Evolutionary conservation across 2,329 filamentous ascomycete species (phyloP).

Genomic region (Cladosporium sp.): DNA sequence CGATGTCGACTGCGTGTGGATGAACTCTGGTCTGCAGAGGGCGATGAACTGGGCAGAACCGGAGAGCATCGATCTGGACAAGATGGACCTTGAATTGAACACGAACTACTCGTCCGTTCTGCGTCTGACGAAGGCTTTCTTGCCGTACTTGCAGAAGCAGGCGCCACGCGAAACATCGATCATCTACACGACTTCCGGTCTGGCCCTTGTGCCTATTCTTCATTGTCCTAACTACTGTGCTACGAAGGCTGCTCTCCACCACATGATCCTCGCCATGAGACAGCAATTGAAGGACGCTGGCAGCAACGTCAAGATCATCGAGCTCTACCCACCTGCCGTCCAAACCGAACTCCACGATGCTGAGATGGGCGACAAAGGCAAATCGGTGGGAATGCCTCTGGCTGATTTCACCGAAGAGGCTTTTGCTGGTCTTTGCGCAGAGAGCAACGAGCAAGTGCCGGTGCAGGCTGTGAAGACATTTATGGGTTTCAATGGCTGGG

Average conservation of each 20-base stretch:
- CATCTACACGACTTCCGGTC: constrained; percentile 52
- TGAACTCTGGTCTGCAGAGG: constrained; percentile 57
- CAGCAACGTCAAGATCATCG: constrained; percentile 54
- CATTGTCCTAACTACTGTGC: constrained; percentile 56
- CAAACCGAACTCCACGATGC: constrained; percentile 59
- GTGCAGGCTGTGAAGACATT: constrained; percentile 49
- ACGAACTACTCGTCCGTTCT: constrained; percentile 55
- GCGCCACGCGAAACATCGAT: constrained; percentile 42
- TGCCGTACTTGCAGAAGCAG: constrained; percentile 51
- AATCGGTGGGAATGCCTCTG: constrained; percentile 56
- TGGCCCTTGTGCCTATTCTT: constrained; percentile 52
- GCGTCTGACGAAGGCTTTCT: constrained; percentile 51
- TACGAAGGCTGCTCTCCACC: constrained; percentile 57
- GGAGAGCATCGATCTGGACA: constrained; percentile 46
- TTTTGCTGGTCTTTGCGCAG: constrained; percentile 45
- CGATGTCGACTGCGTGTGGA: constrained; percentile 54
- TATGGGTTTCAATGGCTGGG: constrained; percentile 44
- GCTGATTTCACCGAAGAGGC: constrained; percentile 53
- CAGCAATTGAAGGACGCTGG: constrained; percentile 50
- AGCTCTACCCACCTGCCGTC: constrained; percentile 57
- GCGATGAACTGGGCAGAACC: constrained; percentile 52
- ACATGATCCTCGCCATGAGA: constrained; percentile 54
- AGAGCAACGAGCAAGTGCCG: constrained; percentile 54
- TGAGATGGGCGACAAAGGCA: constrained; percentile 46
- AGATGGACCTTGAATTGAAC: constrained; percentile 48